Evolutionary conservation across 352 stramenopile species (phyloP).

Genomic region (Halophytophthora batemanensis): DNA sequence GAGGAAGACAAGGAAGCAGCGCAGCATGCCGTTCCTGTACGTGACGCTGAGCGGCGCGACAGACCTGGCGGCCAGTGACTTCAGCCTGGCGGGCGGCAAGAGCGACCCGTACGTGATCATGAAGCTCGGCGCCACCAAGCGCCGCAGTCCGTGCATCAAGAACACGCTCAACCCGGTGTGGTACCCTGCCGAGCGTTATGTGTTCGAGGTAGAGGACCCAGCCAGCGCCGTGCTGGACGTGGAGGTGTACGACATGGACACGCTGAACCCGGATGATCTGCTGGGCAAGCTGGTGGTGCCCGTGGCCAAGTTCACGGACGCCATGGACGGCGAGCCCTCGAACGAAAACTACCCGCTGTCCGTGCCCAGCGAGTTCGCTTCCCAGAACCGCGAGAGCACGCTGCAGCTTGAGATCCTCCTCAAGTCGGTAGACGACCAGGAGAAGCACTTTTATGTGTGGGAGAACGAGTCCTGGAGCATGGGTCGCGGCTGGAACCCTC

Average conservation of each 20-base stretch:
- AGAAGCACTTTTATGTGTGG: constrained; percentile 46
- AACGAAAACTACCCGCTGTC: constrained; percentile 53
- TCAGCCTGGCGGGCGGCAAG: constrained; percentile 47
- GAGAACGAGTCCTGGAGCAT: constrained; percentile 66
- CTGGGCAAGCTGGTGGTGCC: constrained; percentile 52
- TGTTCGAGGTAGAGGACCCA: constrained; percentile 48
- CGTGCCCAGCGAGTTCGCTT: constrained; percentile 34
- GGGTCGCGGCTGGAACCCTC: constrained; percentile 41
- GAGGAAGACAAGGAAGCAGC: constrained; percentile 3
- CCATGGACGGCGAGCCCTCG: constrained; percentile 32
- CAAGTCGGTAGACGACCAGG: constrained; percentile 30
- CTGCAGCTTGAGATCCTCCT: constrained; percentile 59
- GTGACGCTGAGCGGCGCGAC: constrained; percentile 44
- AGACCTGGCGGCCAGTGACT: constrained; percentile 66
- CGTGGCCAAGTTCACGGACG: constrained; percentile 43
- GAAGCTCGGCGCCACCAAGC: constrained; percentile 40
- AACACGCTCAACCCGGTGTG: constrained; percentile 69
- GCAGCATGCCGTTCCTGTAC: constrained; percentile 44
- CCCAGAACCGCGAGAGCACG: constrained; percentile 44
- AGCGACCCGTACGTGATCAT: constrained; percentile 78
- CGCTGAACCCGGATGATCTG: constrained; percentile 60
- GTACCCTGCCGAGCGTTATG: constrained; percentile 52
- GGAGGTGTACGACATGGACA: constrained; percentile 67
- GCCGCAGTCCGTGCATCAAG: constrained; percentile 58
- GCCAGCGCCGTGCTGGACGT: constrained; percentile 44